Evolutionary conservation across 2,329 filamentous ascomycete species (phyloP), one percentile per base, ranked within the genome.

Genomic region (Aureobasidium subglaciale): DNA sequence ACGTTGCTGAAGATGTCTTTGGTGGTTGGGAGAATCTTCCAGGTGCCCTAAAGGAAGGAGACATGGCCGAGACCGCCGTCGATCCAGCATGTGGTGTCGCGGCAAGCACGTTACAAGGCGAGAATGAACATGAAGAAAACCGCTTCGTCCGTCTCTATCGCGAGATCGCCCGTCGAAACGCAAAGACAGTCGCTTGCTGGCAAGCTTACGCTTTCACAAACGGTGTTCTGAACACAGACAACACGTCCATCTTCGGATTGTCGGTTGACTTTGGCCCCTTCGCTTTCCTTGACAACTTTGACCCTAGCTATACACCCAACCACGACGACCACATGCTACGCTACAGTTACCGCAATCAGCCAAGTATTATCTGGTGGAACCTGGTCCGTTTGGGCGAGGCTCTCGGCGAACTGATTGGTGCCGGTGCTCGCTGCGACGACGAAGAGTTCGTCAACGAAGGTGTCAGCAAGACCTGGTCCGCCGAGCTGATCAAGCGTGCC

Each of bases 151-250:
- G 91, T 15, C 75, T 99, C 1, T 99, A 95, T 70, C 85, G 93
- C 32, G 90, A 95, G 65, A 85, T 99, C 56, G 84, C 85, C 4
- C 83, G 90, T 38, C 82, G 88, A 29, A 99, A 96, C 67, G 93
- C 93, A 1, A 78, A 80, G 57, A 95, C 88, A 0, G 91, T 97
- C 2, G 93, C 93, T 10, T 82, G 86, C 62, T 97, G 93, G 92
- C 95, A 99, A 74, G 90, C 90, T 0, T 97, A 97, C 66, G 93
- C 90, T n/a, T 99, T 99, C 74, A 97, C 95, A 80, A 99, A 99
- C 65, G 93, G 93, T 42, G 93, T 99, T 4, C 77, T 99, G 57
- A 99, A 99, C 71, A 97, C 93, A 0, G 93, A 99, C 68, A 99
- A 99, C 69, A 99, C 93, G 0, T 96, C 90, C 0, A 80, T 99